Evolutionary conservation across 768 basidiomycete genomes (phyloP).

Genomic region (Lactifluus subvellereus): DNA sequence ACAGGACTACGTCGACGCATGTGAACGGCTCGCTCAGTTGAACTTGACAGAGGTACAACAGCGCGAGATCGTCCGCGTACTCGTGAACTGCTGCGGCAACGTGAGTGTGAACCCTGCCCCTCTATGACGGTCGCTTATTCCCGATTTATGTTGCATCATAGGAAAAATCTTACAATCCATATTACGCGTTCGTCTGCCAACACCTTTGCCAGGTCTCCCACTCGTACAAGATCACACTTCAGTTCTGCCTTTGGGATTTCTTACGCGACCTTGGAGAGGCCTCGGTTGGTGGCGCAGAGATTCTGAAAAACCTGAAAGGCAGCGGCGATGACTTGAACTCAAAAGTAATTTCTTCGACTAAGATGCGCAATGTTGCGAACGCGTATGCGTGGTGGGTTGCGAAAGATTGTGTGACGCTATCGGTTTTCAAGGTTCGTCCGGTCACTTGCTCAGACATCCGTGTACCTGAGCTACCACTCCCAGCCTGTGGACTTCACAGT

Average conservation of each 20-base stretch:
- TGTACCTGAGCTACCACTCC: not conserved
- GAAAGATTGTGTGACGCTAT: slow-evolving; percentile 68
- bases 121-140: slow-evolving; percentile 9
- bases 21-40: slow-evolving; percentile 79
- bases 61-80: slow-evolving; percentile 88
- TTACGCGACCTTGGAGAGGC: slow-evolving; percentile 85
- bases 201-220: slow-evolving; percentile 76
- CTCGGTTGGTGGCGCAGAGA: slow-evolving; percentile 70
- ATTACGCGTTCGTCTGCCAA: slow-evolving; percentile 85
- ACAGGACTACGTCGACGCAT: slow-evolving; percentile 95
- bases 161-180: slow-evolving; percentile 94
- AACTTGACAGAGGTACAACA: slow-evolving; percentile 86
- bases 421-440: slow-evolving; percentile 70
- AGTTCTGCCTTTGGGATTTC: slow-evolving; percentile 97
- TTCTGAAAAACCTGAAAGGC: slow-evolving; percentile 56
- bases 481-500: slow-evolving; percentile 85
- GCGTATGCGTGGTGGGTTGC: slow-evolving; percentile 93
- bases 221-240: slow-evolving; percentile 85
- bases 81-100: slow-evolving; percentile 89
- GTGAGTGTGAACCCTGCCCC: slow-evolving; percentile 39
- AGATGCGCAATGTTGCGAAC: slow-evolving; percentile 68
- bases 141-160: slow-evolving; percentile 28
- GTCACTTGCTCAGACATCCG: not conserved
- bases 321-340: slow-evolving; percentile 43
- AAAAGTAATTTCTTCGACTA: slow-evolving; percentile 50